Evolutionary conservation across 1,284 basidiomycete species (phyloP), one percentile per base, ranked within the genome.

Genomic region (Cutaneotrichosporon cutaneum): DNA sequence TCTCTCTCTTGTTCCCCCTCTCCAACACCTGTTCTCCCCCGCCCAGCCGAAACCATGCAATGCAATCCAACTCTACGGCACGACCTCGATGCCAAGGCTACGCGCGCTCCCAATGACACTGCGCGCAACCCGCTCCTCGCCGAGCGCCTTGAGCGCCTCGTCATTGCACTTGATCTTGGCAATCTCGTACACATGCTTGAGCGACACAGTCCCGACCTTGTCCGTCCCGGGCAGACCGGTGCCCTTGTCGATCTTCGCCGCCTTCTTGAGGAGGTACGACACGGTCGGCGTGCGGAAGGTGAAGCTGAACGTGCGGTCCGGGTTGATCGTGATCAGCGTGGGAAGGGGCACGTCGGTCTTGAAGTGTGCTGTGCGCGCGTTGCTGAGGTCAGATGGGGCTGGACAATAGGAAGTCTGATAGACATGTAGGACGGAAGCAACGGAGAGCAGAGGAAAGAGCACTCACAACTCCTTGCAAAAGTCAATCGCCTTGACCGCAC

Each of bases 121-220:
- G 76, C 87, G 88, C n/a, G 91, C 89, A 52, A 97, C 88, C 68
- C 87, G 86, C 82, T 94, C 90, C 70, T 94, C 83, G 63, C 86
- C 85, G 65, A 94, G 83, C 73, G 89, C 88, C 81, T 87, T 88
- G 82, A 95, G 82, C 76, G 91, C 89, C 61, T 89, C 88, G 81
- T 99, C 96, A 70, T 85, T 86, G 64, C 88, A 85, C 83, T 99
- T 99, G 78, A 99, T 90, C 84, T 92, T 96, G 42, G 96, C 94
- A 75, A 99, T 98, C 83, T 99, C 96, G 80, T 96, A 99, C 74
- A 99, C 85, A 82, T 98, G 94, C 83, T 99, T 99, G 73, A 99
- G 84, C 69, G 86, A 90, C 72, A 99, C 85, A 30, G 89, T 93
- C 54, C 90, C 93, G 63, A 85, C 83, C 63, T 84, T 81, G 75